Conservation (phyloP, 441 rosid genomes). For the Corymbia calophylla region DNA sequence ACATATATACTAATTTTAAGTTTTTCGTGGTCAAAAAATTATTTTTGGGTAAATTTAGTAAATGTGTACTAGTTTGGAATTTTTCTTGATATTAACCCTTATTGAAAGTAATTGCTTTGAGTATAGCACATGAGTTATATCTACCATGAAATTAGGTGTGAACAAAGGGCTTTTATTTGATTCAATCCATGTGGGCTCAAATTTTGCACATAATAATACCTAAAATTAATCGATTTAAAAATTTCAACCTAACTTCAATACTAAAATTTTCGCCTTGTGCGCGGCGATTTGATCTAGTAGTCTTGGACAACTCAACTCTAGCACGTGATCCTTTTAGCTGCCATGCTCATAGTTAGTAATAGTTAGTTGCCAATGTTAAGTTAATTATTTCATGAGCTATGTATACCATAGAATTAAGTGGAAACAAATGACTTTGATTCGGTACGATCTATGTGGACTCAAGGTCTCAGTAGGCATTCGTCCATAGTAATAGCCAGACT, state of each 20-base stretch:
- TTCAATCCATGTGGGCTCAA: background rate
- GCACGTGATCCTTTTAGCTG: background rate
- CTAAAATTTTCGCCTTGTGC: background rate
- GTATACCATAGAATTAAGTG: background rate
- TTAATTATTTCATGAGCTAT: background rate
- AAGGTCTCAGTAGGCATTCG: background rate
- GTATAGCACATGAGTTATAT: background rate
- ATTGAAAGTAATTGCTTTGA: background rate
- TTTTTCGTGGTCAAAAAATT: no score
- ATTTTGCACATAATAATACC: background rate
- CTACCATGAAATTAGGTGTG: background rate
- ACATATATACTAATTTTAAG: rapidly evolving
- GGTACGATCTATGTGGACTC: background rate
- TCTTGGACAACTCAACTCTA: background rate
- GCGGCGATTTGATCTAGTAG: background rate
- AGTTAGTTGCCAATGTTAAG: background rate
- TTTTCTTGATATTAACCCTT: no score
- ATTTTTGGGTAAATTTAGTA: no score
- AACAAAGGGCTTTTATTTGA: background rate
- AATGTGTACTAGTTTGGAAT: rapidly evolving
- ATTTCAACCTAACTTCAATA: background rate
- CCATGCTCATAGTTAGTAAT: no score
- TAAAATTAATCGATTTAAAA: background rate
- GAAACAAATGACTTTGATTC: background rate
- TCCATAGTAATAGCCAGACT: background rate